These are phyloP conservation scores for Melastoma candidum DNA, from an alignment of 441 rosid genomes.

Conservation along the genomic window DNA sequence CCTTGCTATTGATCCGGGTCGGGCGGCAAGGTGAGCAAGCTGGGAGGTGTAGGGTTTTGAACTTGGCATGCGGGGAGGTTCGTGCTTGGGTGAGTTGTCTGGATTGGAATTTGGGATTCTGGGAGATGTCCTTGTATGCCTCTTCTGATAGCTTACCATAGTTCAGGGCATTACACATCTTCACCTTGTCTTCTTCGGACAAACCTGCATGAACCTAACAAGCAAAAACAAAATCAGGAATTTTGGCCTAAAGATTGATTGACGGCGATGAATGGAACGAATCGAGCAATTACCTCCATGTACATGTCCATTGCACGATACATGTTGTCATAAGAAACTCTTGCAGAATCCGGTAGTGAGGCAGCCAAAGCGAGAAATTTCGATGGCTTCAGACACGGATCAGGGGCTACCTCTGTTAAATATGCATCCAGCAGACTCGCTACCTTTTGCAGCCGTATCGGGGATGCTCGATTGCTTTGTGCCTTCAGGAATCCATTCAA, in stretches of 20 bases:
- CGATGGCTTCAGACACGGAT: constrained; percentile 53
- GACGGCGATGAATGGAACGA: neutral
- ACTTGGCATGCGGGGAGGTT: constrained; percentile 31
- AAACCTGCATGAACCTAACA: constrained; percentile 56
- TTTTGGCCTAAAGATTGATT: too few species aligned
- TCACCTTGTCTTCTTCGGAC: constrained; percentile 51
- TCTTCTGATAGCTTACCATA: constrained; percentile 55
- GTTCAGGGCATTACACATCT: constrained; percentile 37
- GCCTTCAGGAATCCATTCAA: constrained; percentile 40
- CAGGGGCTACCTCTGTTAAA: constrained; percentile 79
- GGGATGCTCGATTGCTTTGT: constrained; percentile 22
- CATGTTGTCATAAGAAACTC: constrained; percentile 49
- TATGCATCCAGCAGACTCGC: constrained; percentile 58
- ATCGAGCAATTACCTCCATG: constrained; percentile 44
- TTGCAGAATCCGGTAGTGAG: constrained; percentile 56
- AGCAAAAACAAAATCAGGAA: constrained; percentile 7
- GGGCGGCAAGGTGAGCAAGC: constrained; percentile 21
- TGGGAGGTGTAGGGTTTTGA: constrained; percentile 26
- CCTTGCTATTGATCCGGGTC: constrained; percentile 16
- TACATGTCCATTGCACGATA: constrained; percentile 62
- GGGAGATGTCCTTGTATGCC: constrained; percentile 42
- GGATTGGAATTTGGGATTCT: constrained; percentile 50
- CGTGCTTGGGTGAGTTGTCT: constrained; percentile 28
- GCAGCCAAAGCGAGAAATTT: constrained; percentile 50
- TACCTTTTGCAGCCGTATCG: constrained; percentile 40